Base-by-base conservation (phyloP, 257 asterid species). In the Ehretia macrophylla region DNA sequence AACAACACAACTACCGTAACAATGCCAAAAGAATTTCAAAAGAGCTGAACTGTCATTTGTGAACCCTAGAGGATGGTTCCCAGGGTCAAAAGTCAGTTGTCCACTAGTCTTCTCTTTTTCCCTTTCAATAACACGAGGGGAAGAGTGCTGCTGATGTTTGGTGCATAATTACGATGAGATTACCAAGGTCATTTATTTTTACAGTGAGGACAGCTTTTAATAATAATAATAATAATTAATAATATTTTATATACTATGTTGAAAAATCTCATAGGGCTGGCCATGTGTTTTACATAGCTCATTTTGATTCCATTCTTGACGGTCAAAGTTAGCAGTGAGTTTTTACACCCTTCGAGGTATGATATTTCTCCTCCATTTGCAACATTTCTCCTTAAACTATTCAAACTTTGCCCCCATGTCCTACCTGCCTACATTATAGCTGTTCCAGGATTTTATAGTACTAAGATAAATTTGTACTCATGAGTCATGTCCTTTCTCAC, bases 301-400 rank as follows among this genome's bases (percentile, higher is more conserved):
- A 80, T 74, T 81, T 79, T 79, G 83, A 84, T 77, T 80, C 79
- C 75, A 67, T 70, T 74, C 69, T 75, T 75, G 70, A 80, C 78
- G 85, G 90, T 83, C 86, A 83, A 80, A 80, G 72, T 72, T 75
- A 55, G 54, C 81, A 58, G 76, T 72, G 57, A 55, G 38, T 67
- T 69, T 71, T 77, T 72, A 60, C 84, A 72, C 56, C 66, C 65
- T 67, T 79, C 88, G 81, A 84, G 88, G 72, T 42, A 42, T 42
- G 61, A 11, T 49, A 38, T 59, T 51, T 64, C 52, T 55, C 40
- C 45, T 38, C 23, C 14, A 13, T 54, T 35, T 20, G 50, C 47
- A 39, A 58, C 65, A 59, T 14, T 59, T 45, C 47, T 58, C 51
- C 67, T 19, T 70, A 70, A 63, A 64, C 63, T 35, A 54, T 64